These are phyloP conservation scores for Leptomonas pyrrhocoris DNA, from an alignment of 208 protist genomes.

Conservation along the genomic window DNA sequence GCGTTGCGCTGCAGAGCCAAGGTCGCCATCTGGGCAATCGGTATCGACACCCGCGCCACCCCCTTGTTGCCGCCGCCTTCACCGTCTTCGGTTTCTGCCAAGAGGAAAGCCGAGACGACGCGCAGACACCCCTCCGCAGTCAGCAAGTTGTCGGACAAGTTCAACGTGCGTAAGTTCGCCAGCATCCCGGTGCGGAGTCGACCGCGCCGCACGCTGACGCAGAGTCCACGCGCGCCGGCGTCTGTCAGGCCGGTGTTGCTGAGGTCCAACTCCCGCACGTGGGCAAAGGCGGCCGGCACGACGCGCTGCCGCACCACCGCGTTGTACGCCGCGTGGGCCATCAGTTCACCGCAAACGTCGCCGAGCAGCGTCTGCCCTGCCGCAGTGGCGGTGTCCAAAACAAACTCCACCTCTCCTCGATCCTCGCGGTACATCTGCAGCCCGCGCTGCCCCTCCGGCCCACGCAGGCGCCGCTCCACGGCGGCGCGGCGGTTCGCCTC, in stretches of 20 bases:
- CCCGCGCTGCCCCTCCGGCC: conserved; percentile 10
- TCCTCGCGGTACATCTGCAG: conserved; percentile 30
- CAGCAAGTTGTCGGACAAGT: conserved; percentile 68
- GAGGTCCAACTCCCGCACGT: conserved; percentile 66
- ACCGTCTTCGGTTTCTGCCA: conserved; percentile 23
- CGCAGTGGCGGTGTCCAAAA: conserved; percentile 34
- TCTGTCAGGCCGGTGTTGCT: conserved; percentile 69
- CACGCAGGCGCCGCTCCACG: conserved; percentile 16
- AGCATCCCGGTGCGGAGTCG: conserved; percentile 46
- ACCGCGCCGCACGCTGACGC: conserved; percentile 35
- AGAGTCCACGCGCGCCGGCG: conserved; percentile 52
- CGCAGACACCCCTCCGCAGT: conserved; percentile 53
- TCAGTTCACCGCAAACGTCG: conserved; percentile 63
- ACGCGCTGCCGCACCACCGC: conserved; percentile 33
- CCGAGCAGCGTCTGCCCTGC: conserved; percentile 67
- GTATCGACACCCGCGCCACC: conserved; percentile 10
- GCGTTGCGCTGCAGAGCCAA: conserved; percentile 58
- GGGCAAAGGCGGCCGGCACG: conserved; percentile 49
- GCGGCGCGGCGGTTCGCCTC: conserved; percentile 20
- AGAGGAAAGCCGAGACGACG: conserved; percentile 55
- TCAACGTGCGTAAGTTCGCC: conserved; percentile 48
- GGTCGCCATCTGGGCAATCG: conserved; percentile 16
- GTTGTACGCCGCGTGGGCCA: conserved; percentile 73
- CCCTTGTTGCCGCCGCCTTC: neutral
- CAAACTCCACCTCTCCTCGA: conserved; percentile 41